These are phyloP conservation scores for Arthroderma sp. DNA, from an alignment of 2,329 filamentous ascomycete genomes.

Conservation along the genomic window DNA sequence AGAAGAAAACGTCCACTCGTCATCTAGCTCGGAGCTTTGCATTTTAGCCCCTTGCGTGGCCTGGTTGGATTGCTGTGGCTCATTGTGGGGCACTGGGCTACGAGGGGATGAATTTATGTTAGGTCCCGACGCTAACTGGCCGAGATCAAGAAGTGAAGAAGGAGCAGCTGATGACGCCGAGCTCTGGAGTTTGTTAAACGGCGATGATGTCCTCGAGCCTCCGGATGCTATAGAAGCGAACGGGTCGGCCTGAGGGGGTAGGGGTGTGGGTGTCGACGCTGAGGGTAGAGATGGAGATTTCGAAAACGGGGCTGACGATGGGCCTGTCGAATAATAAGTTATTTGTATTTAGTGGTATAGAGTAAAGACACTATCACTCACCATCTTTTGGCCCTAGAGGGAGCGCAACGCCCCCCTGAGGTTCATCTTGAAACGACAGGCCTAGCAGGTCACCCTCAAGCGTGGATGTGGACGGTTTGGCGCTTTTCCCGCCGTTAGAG, in stretches of 20 bases:
- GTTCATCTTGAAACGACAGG: constrained; percentile 62
- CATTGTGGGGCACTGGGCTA: constrained; percentile 11
- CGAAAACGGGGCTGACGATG: background rate
- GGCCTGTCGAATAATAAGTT: constrained; percentile 22
- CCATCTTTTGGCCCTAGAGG: constrained; percentile 40
- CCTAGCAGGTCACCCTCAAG: constrained; percentile 79
- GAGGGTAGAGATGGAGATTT: constrained; percentile 21
- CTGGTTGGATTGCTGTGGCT: constrained; percentile 19
- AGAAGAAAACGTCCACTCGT: constrained; percentile 91
- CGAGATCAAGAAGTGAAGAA: constrained; percentile 26
- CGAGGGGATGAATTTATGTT: too few species aligned
- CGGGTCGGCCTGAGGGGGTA: constrained; percentile 40
- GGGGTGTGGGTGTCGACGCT: constrained; percentile 29
- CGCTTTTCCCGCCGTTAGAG: constrained; percentile 33
- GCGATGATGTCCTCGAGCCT: constrained; percentile 38
- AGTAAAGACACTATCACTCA: constrained; percentile 41
- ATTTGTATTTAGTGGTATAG: constrained; percentile 16
- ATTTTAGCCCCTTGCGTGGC: constrained; percentile 10
- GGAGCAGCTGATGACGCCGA: constrained; percentile 15
- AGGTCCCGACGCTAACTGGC: constrained; percentile 10
- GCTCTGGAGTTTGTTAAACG: constrained; percentile 23
- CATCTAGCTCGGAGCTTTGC: constrained; percentile 49
- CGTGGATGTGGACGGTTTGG: constrained; percentile 34
- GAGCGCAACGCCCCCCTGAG: constrained; percentile 57
- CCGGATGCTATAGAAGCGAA: constrained; percentile 47